Evolutionary conservation across 2,329 filamentous ascomycete species (phyloP), one percentile per base, ranked within the genome.

Genomic region (Colletotrichum cuscutae): DNA sequence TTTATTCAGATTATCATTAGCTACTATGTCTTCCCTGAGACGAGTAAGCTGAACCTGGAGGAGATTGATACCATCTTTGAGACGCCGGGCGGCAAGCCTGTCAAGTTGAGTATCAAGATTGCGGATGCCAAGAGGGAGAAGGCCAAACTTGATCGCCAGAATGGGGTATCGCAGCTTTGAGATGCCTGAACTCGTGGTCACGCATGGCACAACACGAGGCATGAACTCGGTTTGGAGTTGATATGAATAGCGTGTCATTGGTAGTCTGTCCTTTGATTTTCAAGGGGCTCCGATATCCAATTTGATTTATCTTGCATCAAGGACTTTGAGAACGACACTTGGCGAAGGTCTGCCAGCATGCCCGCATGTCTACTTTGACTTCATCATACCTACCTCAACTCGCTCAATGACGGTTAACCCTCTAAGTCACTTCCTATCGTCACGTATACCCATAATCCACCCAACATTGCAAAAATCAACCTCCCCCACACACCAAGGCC

Each of bases 11-110:
- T 88, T n/a, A 76, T 83, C 3, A 75, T 83, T 8, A 81, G 81
- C 0, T 89, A 86, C 75, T 87, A 87, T 65, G 80, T 87, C 73
- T 89, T 89, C 76, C 87, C 87, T 0, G 87, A 89, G 77, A 89
- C 87, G 12, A 84, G 84, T 57, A 82, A 81, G 24, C 77, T 88
- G 46, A 84, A 82, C 26, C 81, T 90, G 56, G 88, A 90, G 77
- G 88, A 90, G 79, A 90, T 90, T 63, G 88, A 90, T 75, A 86
- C 85, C 56, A 88, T 91, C 68, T 91, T 91, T 71, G 73, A 75
- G 64, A 75, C 73, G 3, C 30, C 66, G 5, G 67, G 71, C 32
- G 62, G 71, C 2, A 53, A 68, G 52, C 73, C 73, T 24, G 66
- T 73, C 13, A 71, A 74, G 64, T 63, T 75, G 15, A 73, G 71